Conservation (phyloP, 2,329 filamentous ascomycete species). For the Talaromyces rugulosus region DNA sequence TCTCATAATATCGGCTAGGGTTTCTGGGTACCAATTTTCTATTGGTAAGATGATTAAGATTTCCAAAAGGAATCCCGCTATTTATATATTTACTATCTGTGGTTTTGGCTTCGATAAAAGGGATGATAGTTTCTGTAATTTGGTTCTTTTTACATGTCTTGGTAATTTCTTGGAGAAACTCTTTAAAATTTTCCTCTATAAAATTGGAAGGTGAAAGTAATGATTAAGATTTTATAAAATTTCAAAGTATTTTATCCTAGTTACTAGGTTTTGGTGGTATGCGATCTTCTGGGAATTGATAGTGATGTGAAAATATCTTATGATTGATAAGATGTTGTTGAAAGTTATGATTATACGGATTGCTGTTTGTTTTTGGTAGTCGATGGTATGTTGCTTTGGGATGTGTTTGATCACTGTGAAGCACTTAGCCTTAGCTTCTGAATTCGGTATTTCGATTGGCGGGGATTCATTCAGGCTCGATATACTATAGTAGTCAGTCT, state of each 20-base stretch:
- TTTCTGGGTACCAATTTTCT: neutral
- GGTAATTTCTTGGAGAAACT: neutral
- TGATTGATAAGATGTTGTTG: slow-evolving; percentile 1
- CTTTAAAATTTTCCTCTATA: neutral
- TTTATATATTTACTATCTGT: neutral
- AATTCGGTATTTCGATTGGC: neutral
- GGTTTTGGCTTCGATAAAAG: neutral
- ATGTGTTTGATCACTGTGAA: neutral
- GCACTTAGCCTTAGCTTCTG: neutral
- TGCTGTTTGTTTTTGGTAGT: slow-evolving; percentile 1
- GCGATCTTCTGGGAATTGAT: neutral
- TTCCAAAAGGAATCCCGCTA: neutral
- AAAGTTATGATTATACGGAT: neutral
- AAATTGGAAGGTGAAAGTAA: neutral
- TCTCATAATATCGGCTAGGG: neutral
- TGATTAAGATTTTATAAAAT: neutral
- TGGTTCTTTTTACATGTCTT: neutral
- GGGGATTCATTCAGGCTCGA: neutral
- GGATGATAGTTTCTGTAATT: neutral
- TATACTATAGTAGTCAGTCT: slow-evolving; percentile 5
- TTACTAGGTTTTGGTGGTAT: neutral
- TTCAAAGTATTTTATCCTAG: neutral
- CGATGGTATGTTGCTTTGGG: neutral
- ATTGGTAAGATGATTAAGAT: neutral
- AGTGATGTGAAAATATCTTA: neutral